Base-by-base conservation (phyloP, 306 rosid genomes). In the Senna tora region DNA sequence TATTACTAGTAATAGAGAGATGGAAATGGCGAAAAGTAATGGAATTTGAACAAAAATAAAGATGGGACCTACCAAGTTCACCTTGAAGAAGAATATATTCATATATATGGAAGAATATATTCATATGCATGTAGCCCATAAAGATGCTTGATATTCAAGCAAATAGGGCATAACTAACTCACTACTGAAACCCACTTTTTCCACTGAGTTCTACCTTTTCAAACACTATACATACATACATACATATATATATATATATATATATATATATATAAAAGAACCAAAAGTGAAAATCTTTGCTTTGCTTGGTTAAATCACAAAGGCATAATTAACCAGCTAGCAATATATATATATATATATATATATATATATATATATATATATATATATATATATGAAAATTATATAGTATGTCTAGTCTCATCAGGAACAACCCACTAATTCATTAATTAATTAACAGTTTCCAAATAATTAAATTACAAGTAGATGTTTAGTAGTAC, bases 131-230 rank as follows among this genome's bases (percentile, higher is more conserved):
- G 64, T 60, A 84, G 80, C 84, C 84, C 83, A 87, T 79, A 86
- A 87, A 85, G 91, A 91, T 87, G 98, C 98, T 93, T 93, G 82
- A 93, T 86, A 58, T 86, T 91, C 88, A 93, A 91, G 98, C 98
- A 91, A 89, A 84, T 90, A 76, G 76, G 82, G 72, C 96, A 93
- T 87, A 87, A 81, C 74, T 83, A 87, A 63, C 69, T 60, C 69
- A 84, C 88, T 86, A 87, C 85, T 83, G 78, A 81, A 81, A 79
- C 93, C 84, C 71, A 84, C 89, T 84, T 86, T 86, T 81, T 64
- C 86, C 87, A 79, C 83, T 52, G 58, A 64, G 65, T 77, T 79
- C 69, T 72, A 71, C 62, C 88, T 84, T 79, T 84, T 79, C 63
- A 71, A 75, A 76, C 73, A 67, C 60, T 74, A 71, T 33, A n/a